Percentiles rank a stretch among this genome's conserved stretches.
Conservation (phyloP, 1,139 yeast genomes). For the Hyphopichia pseudoburtonii region DNA sequence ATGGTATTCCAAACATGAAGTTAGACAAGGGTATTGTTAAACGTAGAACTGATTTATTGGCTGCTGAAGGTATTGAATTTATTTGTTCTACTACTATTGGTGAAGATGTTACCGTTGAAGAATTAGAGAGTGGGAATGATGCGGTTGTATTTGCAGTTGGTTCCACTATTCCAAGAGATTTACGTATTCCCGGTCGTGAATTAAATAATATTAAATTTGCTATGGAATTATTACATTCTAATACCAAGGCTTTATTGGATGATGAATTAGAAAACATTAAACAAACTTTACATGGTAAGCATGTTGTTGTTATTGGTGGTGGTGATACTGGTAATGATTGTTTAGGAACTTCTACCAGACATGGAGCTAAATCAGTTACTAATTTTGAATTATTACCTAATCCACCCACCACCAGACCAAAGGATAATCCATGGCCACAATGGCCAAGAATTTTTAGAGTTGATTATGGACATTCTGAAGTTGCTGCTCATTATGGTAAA, state of each 20-base stretch:
- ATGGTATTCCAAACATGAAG: constrained; percentile 99
- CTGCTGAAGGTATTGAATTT: constrained; percentile 86
- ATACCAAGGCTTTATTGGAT: constrained; percentile 87
- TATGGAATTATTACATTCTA: constrained; percentile 85
- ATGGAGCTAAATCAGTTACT: constrained; percentile 93
- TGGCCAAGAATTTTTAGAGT: constrained; percentile 98
- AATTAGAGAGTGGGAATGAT: constrained; percentile 63
- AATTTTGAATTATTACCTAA: constrained; percentile 94
- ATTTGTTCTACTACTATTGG: constrained; percentile 79
- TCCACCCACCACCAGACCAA: constrained; percentile 83
- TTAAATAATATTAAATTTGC: constrained; percentile 89
- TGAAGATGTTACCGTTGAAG: constrained; percentile 72
- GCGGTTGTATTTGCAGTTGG: constrained; percentile 95
- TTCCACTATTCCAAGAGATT: constrained; percentile 93
- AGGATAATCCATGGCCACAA: constrained; percentile 99
- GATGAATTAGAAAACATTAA: constrained; percentile 78
- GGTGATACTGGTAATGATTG: constrained; percentile 99
- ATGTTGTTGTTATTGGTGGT: constrained; percentile 97
- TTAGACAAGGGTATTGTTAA: constrained; percentile 89
- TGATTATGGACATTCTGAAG: constrained; percentile 97
- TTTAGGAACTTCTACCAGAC: constrained; percentile 96
- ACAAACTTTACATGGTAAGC: constrained; percentile 72
- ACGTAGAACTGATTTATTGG: constrained; percentile 88
- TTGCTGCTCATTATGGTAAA: constrained; percentile 88
- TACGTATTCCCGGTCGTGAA: constrained; percentile 91